phyloP scores from a whole-genome alignment of 2,329 filamentous ascomycete species.

The Clonostachys rosea region DNA sequence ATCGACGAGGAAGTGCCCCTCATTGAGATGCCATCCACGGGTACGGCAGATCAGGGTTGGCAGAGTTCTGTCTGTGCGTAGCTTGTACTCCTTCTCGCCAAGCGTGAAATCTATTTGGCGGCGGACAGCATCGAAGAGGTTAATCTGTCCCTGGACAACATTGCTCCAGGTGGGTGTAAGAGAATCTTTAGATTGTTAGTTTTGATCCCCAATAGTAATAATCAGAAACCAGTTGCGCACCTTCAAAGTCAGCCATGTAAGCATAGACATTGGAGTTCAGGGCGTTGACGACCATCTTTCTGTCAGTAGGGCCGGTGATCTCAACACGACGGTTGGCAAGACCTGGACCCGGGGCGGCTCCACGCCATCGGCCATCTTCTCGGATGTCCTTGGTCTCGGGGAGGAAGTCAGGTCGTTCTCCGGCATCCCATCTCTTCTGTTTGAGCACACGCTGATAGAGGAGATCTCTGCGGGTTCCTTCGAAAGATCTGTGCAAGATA shows the following conservation, averaged over 20 bases:
- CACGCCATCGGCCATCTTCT: constrained; percentile 82
- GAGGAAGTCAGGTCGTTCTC: constrained; percentile 77
- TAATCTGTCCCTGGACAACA: constrained; percentile 90
- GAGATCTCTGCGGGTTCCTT: constrained; percentile 72
- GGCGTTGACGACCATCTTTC: constrained; percentile 93
- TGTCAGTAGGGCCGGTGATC: constrained; percentile 85
- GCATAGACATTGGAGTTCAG: constrained; percentile 88
- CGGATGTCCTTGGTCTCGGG: constrained; percentile 86
- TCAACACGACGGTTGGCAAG: constrained; percentile 82
- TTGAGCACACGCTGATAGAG: constrained; percentile 73
- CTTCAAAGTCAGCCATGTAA: constrained; percentile 94
- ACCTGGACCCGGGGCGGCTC: constrained; percentile 76
- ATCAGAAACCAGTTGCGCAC: constrained; percentile 37
- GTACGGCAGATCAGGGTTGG: constrained; percentile 84
- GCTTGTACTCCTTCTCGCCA: constrained; percentile 85
- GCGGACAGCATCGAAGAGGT: constrained; percentile 84
- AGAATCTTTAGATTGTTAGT: constrained; percentile 33
- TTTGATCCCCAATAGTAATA: neutral
- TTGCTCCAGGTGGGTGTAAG: constrained; percentile 89
- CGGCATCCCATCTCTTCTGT: constrained; percentile 82
- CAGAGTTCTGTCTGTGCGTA: constrained; percentile 72
- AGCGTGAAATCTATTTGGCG: constrained; percentile 86
- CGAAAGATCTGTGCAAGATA: constrained; percentile 82
- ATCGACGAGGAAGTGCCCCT: constrained; percentile 89
- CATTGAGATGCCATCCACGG: constrained; percentile 85